Percentiles rank a stretch among this genome's conserved stretches.
phyloP scores from a whole-genome alignment of 2,329 filamentous ascomycete species.

The Biscogniauxia marginata region DNA sequence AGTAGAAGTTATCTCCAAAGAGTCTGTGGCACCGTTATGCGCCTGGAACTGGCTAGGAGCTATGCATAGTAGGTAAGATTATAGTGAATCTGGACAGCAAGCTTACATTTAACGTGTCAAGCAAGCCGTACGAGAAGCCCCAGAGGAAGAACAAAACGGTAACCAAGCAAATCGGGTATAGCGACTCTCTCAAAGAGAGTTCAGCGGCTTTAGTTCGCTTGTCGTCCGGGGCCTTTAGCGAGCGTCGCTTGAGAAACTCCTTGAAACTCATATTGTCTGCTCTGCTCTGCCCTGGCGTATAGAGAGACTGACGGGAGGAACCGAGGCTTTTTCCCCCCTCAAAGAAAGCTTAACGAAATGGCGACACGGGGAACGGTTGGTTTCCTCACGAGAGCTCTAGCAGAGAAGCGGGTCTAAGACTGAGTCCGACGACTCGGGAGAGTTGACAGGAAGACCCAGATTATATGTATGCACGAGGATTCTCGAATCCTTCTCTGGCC shows the following conservation, averaged over 20 bases:
- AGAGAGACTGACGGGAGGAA: neutral
- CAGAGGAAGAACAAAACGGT: slow-evolving; percentile 65
- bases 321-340: neutral
- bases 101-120: slow-evolving; percentile 45
- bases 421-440: neutral
- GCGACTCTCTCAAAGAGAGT: slow-evolving; percentile 64
- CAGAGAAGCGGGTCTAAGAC: neutral
- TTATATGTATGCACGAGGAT: neutral
- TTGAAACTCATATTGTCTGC: slow-evolving; percentile 41
- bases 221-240: slow-evolving; percentile 39
- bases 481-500: neutral
- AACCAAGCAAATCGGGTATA: slow-evolving; percentile 65
- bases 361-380: too few species aligned
- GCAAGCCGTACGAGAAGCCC: slow-evolving; percentile 56
- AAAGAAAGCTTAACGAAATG: neutral
- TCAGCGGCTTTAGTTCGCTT: slow-evolving; percentile 55
- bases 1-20: neutral
- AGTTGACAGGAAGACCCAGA: neutral
- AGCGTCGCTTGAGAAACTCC: slow-evolving; percentile 44
- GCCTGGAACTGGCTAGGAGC: too few species aligned
- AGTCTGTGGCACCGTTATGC: too few species aligned
- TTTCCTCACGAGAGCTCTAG: neutral
- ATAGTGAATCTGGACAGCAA: too few species aligned
- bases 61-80: too few species aligned
- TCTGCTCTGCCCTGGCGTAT: slow-evolving; percentile 1